A percentile compares a stretch with the other conserved stretches of the same genome.
phyloP scores from a whole-genome alignment of 306 rosid genomes.

The Senna siamea region DNA sequence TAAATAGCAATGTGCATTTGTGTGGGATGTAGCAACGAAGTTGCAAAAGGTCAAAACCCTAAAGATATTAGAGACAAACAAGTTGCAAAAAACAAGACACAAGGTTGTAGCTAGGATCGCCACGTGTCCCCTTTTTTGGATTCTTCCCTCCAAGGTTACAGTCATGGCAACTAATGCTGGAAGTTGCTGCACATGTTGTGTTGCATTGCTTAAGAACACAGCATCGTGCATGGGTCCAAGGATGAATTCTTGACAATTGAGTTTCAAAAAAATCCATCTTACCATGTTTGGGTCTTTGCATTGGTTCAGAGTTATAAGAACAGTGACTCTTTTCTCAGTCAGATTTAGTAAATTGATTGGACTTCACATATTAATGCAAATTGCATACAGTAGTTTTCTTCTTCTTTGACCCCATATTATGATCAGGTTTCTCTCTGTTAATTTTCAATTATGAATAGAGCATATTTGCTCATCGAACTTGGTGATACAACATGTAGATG shows the following conservation, averaged over 20 bases:
- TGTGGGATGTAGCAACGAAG: background rate
- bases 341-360: background rate
- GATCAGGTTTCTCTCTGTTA: no score
- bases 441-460: no score
- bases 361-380: background rate
- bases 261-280: background rate
- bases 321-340: slow-evolving; percentile 13
- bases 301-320: background rate
- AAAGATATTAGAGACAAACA: no score
- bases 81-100: background rate
- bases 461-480: no score
- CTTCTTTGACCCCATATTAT: no score
- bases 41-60: slow-evolving; percentile 14
- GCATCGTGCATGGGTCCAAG: slow-evolving; percentile 29
- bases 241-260: background rate
- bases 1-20: background rate
- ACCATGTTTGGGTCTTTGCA: background rate
- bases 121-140: slow-evolving; percentile 20
- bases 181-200: slow-evolving; percentile 42
- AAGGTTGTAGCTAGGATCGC: background rate
- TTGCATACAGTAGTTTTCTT: no score
- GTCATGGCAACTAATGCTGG: slow-evolving; percentile 11
- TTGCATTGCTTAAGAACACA: slow-evolving; percentile 26
- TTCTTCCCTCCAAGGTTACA: slow-evolving; percentile 13
- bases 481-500: no score